Percentiles rank a stretch among this genome's conserved stretches.
phyloP scores from a whole-genome alignment of 768 basidiomycete genomes.

The Scleroderma bovista region DNA sequence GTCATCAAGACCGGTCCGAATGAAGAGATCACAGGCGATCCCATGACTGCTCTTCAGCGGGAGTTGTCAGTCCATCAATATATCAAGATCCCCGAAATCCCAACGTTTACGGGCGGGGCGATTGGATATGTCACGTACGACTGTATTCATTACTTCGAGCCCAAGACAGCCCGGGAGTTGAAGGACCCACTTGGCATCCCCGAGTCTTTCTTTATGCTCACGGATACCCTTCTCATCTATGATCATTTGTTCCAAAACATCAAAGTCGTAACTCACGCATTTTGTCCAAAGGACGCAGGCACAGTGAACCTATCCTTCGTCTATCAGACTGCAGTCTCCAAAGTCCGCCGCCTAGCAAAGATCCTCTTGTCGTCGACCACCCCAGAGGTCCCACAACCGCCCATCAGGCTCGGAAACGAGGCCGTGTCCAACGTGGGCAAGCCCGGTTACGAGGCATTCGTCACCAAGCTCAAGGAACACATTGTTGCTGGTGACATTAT shows the following conservation, averaged over 20 bases:
- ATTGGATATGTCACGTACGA: slow-evolving; percentile 98
- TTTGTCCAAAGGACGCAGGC: slow-evolving; percentile 67
- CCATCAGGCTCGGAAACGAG: slow-evolving; percentile 57
- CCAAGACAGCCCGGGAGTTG: slow-evolving; percentile 75
- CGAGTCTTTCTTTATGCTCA: slow-evolving; percentile 95
- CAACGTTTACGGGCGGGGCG: slow-evolving; percentile 95
- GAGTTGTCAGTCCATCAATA: slow-evolving; percentile 86
- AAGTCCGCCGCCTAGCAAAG: slow-evolving; percentile 78
- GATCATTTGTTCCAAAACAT: slow-evolving; percentile 95
- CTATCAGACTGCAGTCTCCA: slow-evolving; percentile 83
- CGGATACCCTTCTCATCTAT: slow-evolving; percentile 92
- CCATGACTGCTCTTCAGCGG: slow-evolving; percentile 75
- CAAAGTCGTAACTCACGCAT: slow-evolving; percentile 95
- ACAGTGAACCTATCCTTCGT: slow-evolving; percentile 69
- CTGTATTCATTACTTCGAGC: slow-evolving; percentile 94
- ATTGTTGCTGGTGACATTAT: slow-evolving; percentile 97
- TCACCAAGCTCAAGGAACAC: slow-evolving; percentile 88
- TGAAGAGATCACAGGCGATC: slow-evolving; percentile 83
- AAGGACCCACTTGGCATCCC: slow-evolving; percentile 83
- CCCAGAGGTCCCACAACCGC: slow-evolving; percentile 64
- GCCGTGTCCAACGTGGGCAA: slow-evolving; percentile 90
- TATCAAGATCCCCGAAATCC: slow-evolving; percentile 84
- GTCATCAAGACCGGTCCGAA: slow-evolving; percentile 83
- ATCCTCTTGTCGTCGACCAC: slow-evolving; percentile 46
- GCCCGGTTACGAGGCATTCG: slow-evolving; percentile 85